Conservation (phyloP, 1,139 yeast species). For the Yamadazyma atmosphaerica region DNA sequence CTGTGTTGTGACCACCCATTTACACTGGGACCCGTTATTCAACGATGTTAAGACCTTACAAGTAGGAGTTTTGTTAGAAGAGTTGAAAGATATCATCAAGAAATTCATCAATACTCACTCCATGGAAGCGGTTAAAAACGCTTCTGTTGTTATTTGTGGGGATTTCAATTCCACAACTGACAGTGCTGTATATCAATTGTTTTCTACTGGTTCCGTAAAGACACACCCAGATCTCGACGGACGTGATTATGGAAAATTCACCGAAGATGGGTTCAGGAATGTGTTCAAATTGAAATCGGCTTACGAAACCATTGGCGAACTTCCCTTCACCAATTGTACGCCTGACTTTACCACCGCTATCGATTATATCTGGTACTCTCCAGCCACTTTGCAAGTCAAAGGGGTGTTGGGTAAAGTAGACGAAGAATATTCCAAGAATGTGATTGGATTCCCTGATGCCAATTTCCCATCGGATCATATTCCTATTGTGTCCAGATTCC, state of each 20-base stretch:
- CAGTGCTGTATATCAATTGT: conserved; percentile 90
- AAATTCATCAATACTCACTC: conserved; percentile 49
- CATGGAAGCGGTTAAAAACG: conserved; percentile 57
- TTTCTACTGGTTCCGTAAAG: conserved; percentile 74
- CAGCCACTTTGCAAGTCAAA: conserved; percentile 72
- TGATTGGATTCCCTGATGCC: conserved; percentile 92
- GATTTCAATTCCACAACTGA: conserved; percentile 89
- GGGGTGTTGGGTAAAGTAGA: conserved; percentile 88
- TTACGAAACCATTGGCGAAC: conserved; percentile 79
- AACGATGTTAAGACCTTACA: conserved; percentile 97
- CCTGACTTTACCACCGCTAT: conserved; percentile 92
- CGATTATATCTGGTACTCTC: conserved; percentile 94
- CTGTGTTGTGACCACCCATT: conserved; percentile 84
- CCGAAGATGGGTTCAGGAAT: conserved; percentile 86
- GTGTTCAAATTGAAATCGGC: conserved; percentile 81
- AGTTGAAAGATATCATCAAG: conserved; percentile 64
- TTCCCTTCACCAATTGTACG: conserved; percentile 91
- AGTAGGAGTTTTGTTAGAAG: conserved; percentile 88
- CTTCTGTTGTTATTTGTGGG: conserved; percentile 85
- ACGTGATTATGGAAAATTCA: conserved; percentile 86
- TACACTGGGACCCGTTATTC: conserved; percentile 97
- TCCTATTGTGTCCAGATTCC: conserved; percentile 77
- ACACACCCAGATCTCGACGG: conserved; percentile 82
- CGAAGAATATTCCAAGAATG: conserved; percentile 67
- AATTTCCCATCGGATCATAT: conserved; percentile 95